Evolutionary conservation across 495 filamentous ascomycete genomes (phyloP).

Genomic region (Neurospora sp.): DNA sequence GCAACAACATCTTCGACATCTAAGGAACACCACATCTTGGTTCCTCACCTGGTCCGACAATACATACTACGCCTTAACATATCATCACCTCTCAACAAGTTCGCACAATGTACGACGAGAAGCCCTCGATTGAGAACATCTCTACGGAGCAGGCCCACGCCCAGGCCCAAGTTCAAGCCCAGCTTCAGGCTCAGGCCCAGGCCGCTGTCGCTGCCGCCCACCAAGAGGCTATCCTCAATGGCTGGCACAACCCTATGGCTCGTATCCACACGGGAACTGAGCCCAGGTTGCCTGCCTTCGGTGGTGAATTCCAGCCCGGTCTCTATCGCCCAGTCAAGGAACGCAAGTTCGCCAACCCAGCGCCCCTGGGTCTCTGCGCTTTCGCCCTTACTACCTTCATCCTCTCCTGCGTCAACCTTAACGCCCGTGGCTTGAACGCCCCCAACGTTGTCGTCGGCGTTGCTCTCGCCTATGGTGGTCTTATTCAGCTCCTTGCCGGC

Average conservation of each 20-base stretch:
- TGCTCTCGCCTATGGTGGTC: constrained; percentile 74
- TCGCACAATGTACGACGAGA: neutral
- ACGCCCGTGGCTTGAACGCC: constrained; percentile 44
- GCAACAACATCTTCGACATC: neutral
- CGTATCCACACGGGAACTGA: constrained; percentile 55
- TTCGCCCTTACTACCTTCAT: constrained; percentile 97
- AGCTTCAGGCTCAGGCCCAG: neutral
- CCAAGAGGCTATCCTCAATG: constrained; percentile 27
- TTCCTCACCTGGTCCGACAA: neutral
- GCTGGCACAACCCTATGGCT: constrained; percentile 60
- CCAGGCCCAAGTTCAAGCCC: neutral
- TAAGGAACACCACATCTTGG: neutral
- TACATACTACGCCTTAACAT: neutral
- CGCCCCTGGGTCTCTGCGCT: constrained; percentile 74
- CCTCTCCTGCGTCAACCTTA: constrained; percentile 74
- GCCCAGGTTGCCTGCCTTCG: constrained; percentile 65
- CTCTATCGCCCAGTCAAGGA: constrained; percentile 64
- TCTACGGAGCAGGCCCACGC: neutral
- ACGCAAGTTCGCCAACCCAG: constrained; percentile 82
- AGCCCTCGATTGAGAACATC: neutral
- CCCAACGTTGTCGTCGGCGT: constrained; percentile 63
- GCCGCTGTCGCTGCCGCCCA: constrained; percentile 6
- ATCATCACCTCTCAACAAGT: neutral
- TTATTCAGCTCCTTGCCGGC: constrained; percentile 87
- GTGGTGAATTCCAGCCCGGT: constrained; percentile 95